Evolutionary conservation across 1,284 basidiomycete genomes (phyloP).

Genomic region (Apiotrichum mycotoxinovorans): DNA sequence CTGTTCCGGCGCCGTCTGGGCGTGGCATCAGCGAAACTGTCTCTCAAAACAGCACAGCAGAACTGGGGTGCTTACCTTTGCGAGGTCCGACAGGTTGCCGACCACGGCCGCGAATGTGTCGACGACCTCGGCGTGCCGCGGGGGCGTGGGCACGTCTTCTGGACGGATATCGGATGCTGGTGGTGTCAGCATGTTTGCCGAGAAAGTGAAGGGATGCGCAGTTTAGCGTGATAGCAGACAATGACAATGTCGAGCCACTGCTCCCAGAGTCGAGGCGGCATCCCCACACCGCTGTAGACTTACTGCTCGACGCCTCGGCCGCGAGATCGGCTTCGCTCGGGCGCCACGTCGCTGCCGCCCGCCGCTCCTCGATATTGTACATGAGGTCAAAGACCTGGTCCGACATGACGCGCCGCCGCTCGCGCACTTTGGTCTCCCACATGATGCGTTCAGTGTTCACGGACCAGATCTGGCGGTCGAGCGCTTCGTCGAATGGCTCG

Average conservation of each 20-base stretch:
- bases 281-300: neutral
- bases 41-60: neutral
- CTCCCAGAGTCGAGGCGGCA: no score
- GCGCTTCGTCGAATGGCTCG: constrained; percentile 73
- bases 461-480: constrained; percentile 69
- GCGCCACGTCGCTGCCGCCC: constrained; percentile 51
- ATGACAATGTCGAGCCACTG: no score
- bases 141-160: constrained; percentile 30
- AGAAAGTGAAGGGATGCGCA: no score
- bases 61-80: constrained; percentile 25
- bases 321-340: constrained; percentile 28
- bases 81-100: constrained; percentile 34
- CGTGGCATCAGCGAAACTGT: no score
- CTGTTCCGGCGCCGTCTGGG: constrained; percentile 43
- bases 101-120: constrained; percentile 33
- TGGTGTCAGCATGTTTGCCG: neutral
- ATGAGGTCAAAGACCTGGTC: constrained; percentile 56
- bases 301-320: neutral
- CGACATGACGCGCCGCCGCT: constrained; percentile 60
- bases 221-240: no score
- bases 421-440: constrained; percentile 64
- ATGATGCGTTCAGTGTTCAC: constrained; percentile 63
- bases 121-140: constrained; percentile 36
- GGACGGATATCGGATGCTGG: constrained; percentile 1
- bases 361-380: constrained; percentile 54